phyloP scores from a whole-genome alignment of 306 rosid species.

The Boehmeria nivea region DNA sequence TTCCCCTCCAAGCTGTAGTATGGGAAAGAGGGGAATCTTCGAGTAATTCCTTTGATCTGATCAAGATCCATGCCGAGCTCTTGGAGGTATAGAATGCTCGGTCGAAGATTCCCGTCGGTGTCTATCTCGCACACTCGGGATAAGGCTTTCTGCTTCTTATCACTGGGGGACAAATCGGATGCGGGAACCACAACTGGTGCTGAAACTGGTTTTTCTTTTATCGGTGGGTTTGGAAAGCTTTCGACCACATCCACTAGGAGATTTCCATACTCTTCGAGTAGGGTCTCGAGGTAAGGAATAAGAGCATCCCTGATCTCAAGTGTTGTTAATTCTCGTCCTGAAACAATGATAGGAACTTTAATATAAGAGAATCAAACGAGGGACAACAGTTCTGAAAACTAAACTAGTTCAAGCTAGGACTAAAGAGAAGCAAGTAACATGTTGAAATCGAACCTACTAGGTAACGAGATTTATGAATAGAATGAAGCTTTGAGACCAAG shows the following conservation, averaged over 20 bases:
- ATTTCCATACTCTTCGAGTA: conserved; percentile 57
- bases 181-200: conserved; percentile 21
- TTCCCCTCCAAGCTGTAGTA: conserved; percentile 88
- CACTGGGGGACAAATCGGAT: conserved; percentile 28
- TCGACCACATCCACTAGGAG: conserved; percentile 54
- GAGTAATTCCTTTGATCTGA: conserved; percentile 54
- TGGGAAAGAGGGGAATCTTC: conserved; percentile 66
- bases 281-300: conserved; percentile 67
- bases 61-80: conserved; percentile 81
- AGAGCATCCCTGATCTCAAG: conserved; percentile 88
- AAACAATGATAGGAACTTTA: conserved; percentile 18
- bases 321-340: conserved; percentile 93
- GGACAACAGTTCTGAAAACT: too few relatives aligned
- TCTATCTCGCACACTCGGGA: conserved; percentile 61
- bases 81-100: conserved; percentile 67
- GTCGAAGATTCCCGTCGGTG: conserved; percentile 62
- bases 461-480: conserved; percentile 75
- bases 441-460: conserved; percentile 68
- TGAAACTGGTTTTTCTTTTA: conserved; percentile 39
- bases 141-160: conserved; percentile 59
- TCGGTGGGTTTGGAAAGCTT: conserved; percentile 63
- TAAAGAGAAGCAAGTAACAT: conserved; percentile 16
- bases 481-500: conserved; percentile 73
- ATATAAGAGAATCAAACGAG: conserved; percentile 16
- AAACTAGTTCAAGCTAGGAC: neutral